A percentile compares a stretch with the other conserved stretches of the same genome.
These are phyloP conservation scores for Favolaschia claudopus DNA, from an alignment of 768 basidiomycete species.

Conservation along the genomic window DNA sequence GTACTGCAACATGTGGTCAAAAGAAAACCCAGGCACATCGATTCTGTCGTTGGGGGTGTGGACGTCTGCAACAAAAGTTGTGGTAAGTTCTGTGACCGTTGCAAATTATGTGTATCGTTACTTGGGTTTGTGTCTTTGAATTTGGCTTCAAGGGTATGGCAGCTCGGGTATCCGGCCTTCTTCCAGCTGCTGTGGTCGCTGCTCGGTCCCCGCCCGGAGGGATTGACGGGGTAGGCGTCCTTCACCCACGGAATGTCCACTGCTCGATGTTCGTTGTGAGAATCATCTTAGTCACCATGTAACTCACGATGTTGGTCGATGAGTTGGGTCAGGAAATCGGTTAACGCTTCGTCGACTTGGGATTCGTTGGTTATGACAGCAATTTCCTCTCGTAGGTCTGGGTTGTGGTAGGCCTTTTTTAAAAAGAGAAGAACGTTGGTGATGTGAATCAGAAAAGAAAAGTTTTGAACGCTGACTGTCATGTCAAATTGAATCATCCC, in stretches of 20 bases:
- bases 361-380: slow-evolving; percentile 15
- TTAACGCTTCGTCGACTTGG: slow-evolving; percentile 8
- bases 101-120: slow-evolving; percentile 47
- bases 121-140: slow-evolving; percentile 57
- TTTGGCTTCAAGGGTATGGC: slow-evolving; percentile 61
- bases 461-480: slow-evolving; percentile 10
- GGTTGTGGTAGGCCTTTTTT: slow-evolving; percentile 18
- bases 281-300: not conserved
- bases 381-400: slow-evolving; percentile 21
- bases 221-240: not conserved
- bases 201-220: not conserved
- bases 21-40: slow-evolving; percentile 69
- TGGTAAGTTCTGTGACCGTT: not conserved
- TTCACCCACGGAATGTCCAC: slow-evolving; percentile 26
- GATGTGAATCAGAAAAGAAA: not conserved
- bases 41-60: slow-evolving; percentile 49
- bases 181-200: slow-evolving; percentile 54
- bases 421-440: not conserved
- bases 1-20: slow-evolving; percentile 64
- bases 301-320: slow-evolving; percentile 22
- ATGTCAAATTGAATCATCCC: slow-evolving; percentile 48
- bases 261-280: not conserved
- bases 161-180: slow-evolving; percentile 68
- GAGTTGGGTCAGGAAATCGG: slow-evolving; percentile 12
- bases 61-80: not conserved